Base-by-base conservation (phyloP, 371 early-diverging fungal species). In the Lichtheimia corymbifera region DNA sequence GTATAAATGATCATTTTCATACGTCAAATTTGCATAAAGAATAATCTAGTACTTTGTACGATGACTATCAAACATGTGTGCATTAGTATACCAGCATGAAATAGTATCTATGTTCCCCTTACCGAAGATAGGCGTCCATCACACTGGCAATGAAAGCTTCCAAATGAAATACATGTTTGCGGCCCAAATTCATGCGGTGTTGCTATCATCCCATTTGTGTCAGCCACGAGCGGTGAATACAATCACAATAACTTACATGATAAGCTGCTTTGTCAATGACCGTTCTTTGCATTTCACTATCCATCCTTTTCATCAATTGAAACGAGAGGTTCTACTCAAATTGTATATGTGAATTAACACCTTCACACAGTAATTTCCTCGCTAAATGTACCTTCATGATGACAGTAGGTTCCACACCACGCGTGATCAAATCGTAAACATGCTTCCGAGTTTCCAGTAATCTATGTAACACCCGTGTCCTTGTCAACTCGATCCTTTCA, bases 131-230 rank as follows among this genome's bases (percentile, higher is more conserved):
- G 4, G 84, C 64, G 28, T 80, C 73, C 97, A 97, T 97, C 41
- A 93, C 83, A 64, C 86, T 85, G 40, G 95, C 94, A 14, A 93
- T 91, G 81, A 97, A 99, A 1, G 98, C 97, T 75, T 99, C 99
- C 28, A 99, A 74, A 76, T 99, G 99, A 66, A 98, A 94, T 17
- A 99, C 95, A 0, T 91, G 83, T 80, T 99, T 99, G 50, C 80
- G 87, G 0, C 99, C 99, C 14, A 81, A 64, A 30, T 85, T 83
- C 64, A 99, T 67, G 43, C 95, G 90, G 62, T 95, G 92, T 64
- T 96, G 95, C 90, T 50, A 30, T 41, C 24, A 11, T 27, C n/a
- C 15, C 50, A 18, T 27, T 17, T 11, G 22, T 25, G 15, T 42
- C 25, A 22, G 44, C 6, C n/a, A 58, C 14, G n/a, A 47, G 49